Percentiles rank a stretch among this genome's conserved stretches.
These are phyloP conservation scores for Naganishia cerealis DNA, from an alignment of 1,284 basidiomycete species.

Conservation along the genomic window DNA sequence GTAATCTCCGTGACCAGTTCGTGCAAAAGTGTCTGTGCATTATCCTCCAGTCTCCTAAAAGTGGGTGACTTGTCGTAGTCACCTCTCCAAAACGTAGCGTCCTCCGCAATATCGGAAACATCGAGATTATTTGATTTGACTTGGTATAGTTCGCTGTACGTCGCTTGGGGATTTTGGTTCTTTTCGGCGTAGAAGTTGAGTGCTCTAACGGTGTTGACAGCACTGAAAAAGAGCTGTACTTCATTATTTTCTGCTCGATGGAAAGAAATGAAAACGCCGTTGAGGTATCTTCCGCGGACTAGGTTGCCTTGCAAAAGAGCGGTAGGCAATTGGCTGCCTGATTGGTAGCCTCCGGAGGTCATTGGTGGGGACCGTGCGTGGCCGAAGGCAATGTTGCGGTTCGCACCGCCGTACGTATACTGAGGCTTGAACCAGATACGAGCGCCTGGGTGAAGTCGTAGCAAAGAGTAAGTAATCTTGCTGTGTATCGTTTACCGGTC, in stretches of 20 bases:
- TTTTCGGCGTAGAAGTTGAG: constrained; percentile 26
- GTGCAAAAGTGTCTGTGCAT: constrained; percentile 28
- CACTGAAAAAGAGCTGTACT: constrained; percentile 23
- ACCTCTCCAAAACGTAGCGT: constrained; percentile 18
- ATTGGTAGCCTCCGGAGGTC: constrained; percentile 17
- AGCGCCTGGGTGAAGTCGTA: neutral
- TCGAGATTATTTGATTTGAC: constrained; percentile 4
- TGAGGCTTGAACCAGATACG: constrained; percentile 25
- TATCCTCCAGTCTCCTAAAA: constrained; percentile 19
- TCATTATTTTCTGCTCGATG: constrained; percentile 15
- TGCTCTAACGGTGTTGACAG: constrained; percentile 25
- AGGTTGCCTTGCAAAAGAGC: constrained; percentile 14
- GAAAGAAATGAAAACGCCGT: constrained; percentile 21
- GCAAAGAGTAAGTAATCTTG: neutral
- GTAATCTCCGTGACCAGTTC: constrained; percentile 78
- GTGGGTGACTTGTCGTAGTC: constrained; percentile 23
- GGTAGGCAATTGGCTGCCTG: constrained; percentile 15
- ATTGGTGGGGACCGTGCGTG: constrained; percentile 22
- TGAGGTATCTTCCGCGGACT: constrained; percentile 22
- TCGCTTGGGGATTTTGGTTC: constrained; percentile 22
- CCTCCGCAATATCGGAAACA: constrained; percentile 24
- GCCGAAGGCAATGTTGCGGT: constrained; percentile 19
- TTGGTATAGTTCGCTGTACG: constrained; percentile 16
- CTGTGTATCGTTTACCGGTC: constrained; percentile 5
- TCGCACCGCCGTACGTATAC: constrained; percentile 14